Evolutionary conservation across 2,329 filamentous ascomycete species (phyloP), one percentile per base, ranked within the genome.

Genomic region (Aureobasidium sp.): DNA sequence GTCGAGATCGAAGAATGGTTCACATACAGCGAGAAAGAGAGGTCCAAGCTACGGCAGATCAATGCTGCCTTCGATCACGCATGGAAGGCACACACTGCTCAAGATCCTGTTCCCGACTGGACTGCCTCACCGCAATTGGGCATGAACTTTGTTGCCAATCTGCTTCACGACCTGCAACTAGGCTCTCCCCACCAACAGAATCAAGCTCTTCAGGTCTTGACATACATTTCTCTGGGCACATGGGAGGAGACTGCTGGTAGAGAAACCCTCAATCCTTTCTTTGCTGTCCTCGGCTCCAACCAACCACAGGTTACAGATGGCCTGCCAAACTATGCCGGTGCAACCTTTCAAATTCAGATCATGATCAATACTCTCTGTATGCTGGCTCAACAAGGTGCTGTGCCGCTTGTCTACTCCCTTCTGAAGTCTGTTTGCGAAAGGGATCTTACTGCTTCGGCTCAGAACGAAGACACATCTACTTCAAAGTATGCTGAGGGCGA

Each of bases 1-100:
- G 90, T 94, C 66, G 94, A 99, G 78, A 81, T 99, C 52, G 91
- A 97, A 72, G 94, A 99, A 77, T 99, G 94, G 94, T 99, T 99
- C 75, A 86, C 88, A 59, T 97, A 97, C 75, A 88, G 89, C 68
- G 87, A 91, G 65, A 89, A 89, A 75, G 92, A 97, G 72, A 89
- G 90, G 76, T 82, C 87, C 51, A 87, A 92, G 69, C 79, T 97
- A 53, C 83, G 89, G 59, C 84, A 87, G 59, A 87, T 89, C 23
- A 89, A 90, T 70, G 81, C 85, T 41, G 86, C 87, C 2, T 97
- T 96, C 70, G 84, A 91, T 66, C 84, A 85, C 71, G 84, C 87
- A 70, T 96, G 90, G 90, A 72, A 70, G 68, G 74, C 72, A 63
- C 70, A 69, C 71, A 66, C 60, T 32, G 51, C 50, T 13, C 51